These are phyloP conservation scores for Cynanchum wilfordii DNA, from an alignment of 257 asterid species.

Conservation along the genomic window DNA sequence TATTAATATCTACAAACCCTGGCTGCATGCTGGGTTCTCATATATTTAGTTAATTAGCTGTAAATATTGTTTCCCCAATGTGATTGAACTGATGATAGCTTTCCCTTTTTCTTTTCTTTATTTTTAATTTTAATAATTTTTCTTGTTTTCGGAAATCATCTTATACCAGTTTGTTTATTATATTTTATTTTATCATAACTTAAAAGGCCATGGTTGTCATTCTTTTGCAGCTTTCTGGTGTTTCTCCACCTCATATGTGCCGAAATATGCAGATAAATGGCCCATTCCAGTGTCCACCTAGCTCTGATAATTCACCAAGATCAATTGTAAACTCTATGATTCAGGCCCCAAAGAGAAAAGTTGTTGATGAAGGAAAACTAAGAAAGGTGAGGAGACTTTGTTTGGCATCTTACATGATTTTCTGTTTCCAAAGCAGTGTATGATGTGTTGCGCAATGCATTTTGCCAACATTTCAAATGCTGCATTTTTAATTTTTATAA, in stretches of 20 bases:
- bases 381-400: constrained; percentile 61
- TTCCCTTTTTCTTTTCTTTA: neutral
- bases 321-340: constrained; percentile 50
- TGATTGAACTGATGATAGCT: neutral
- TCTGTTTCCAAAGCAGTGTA: neutral
- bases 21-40: neutral
- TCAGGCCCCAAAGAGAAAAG: constrained; percentile 86
- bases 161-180: constrained; percentile 9
- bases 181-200: neutral
- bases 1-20: no score
- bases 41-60: neutral
- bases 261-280: constrained; percentile 70
- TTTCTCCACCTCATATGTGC: constrained; percentile 84
- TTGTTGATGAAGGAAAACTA: constrained; percentile 91
- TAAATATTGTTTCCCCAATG: neutral
- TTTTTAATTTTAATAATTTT: neutral
- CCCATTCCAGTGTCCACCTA: constrained; percentile 48
- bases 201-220: constrained; percentile 2
- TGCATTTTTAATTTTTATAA: neutral
- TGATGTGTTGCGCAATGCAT: neutral
- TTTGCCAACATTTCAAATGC: neutral
- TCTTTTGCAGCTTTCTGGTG: constrained; percentile 74
- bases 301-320: constrained; percentile 71
- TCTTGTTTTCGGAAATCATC: neutral
- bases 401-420: neutral